Evolutionary conservation across 345 rosid genomes (phyloP).

Genomic region (Ricinus communis): DNA sequence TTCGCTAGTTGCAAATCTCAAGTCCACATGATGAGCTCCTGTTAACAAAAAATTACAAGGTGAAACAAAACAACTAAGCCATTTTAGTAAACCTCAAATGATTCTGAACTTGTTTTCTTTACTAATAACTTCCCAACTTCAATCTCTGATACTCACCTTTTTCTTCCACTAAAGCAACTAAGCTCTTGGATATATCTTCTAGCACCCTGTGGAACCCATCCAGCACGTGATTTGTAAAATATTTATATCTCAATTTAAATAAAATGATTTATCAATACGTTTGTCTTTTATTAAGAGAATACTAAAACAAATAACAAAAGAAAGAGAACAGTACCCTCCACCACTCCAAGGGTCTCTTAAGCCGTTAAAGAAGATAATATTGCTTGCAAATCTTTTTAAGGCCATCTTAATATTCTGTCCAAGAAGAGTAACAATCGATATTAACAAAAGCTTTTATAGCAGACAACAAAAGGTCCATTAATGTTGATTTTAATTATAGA

Average conservation of each 20-base stretch:
- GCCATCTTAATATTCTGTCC: conserved; percentile 44
- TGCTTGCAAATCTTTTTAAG: conserved; percentile 56
- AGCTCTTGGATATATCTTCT: conserved; percentile 42
- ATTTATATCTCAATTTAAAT: too few species aligned
- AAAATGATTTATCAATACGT: too few species aligned
- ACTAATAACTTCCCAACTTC: not conserved
- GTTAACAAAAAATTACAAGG: not conserved
- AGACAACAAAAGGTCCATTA: not conserved
- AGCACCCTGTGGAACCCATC: conserved; percentile 42
- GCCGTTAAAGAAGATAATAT: conserved; percentile 69
- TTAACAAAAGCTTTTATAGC: not conserved
- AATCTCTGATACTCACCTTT: conserved; percentile 34
- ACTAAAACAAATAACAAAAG: too few species aligned
- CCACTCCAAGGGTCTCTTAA: conserved; percentile 77
- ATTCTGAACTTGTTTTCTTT: not conserved
- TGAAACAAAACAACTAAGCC: not conserved
- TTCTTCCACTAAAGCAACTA: conserved; percentile 54
- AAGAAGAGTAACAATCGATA: not conserved
- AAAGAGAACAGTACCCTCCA: conserved; percentile 47
- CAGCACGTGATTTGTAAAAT: not conserved
- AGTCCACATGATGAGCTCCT: conserved; percentile 75
- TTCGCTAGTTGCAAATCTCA: conserved; percentile 48
- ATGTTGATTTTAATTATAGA: too few species aligned
- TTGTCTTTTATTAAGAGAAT: too few species aligned
- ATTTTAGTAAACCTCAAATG: too few species aligned